Base-by-base conservation (phyloP, 768 basidiomycete genomes). In the Naganishia antarctica region DNA sequence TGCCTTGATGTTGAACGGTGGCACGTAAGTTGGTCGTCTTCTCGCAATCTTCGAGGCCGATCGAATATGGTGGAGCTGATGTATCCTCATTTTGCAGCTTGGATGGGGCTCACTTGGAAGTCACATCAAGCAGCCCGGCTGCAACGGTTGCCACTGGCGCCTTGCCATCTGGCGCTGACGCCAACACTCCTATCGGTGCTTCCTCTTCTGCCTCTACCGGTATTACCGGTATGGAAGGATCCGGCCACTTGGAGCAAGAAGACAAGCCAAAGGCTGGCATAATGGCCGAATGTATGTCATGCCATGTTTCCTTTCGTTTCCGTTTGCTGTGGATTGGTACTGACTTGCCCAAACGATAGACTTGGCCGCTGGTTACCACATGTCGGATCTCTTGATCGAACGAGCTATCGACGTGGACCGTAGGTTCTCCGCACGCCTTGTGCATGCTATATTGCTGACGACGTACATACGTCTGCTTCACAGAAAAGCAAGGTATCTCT, bases 321-420 rank as follows among this genome's bases (percentile, higher is more conserved):
- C 15, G 18, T 5, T 60, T 1, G 6, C 2, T 4, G 43, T 23
- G 9, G 41, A 29, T 16, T 6, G 13, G 37, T 60, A 18, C 32
- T 60, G 26, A 60, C 43, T 46, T 28, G 25, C 11, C 18, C 25
- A 18, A 21, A 21, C 15, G 12, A 4, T 21, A 67, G 66, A 93
- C 77, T 84, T 99, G 47, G 91, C 94, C 1, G 85, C 84, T 72
- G 96, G 94, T 1, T 97, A 98, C 79, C 72, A 73, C 57, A 82
- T 98, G 28, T 85, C 86, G 18, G 93, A 98, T 73, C 73, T 81
- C 50, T 83, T 92, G 69, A 81, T 98, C 48, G 81, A 87, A 69
- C 73, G 75, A 61, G 80, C 80, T 16, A 80, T 81, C 66, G 79
- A 78, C 59, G 71, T 79, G 64, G 79, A 80, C 73, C 71, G 79